Base-by-base conservation (phyloP, 129 eudicot species). In the Glebionis coronaria region DNA sequence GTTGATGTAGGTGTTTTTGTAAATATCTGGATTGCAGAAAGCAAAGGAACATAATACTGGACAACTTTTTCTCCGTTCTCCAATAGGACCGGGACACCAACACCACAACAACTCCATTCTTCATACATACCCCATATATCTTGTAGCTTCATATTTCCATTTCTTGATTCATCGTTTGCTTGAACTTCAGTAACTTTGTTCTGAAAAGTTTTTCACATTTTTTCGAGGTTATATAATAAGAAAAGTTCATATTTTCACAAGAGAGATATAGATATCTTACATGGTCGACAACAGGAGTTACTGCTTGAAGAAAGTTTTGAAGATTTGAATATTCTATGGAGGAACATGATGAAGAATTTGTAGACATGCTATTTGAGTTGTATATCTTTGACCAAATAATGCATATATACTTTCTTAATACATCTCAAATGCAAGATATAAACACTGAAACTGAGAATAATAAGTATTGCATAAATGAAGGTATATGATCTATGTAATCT, bases 91-190 rank as follows among this genome's bases (percentile, higher is more conserved):
- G 79, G 77, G n/a, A 68, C 47, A 29, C 74, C 82, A 40, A 56
- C 70, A 4, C 90, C 87, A 65, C 68, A 84, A 5, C 66, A 70
- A 69, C 90, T 81, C 82, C 90, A 81, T 59, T 84, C 84, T 0
- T 81, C 71, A 3, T 31, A 84, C 47, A 56, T 38, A 9, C 64
- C 70, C 90, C 90, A 84, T 11, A 84, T 42, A 46, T 84, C 86
- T 44, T 69, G 65, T 69, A 69, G 74, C 65, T 56, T 69, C 15
- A 42, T 0, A 14, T 40, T n/a, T 20, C 14, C 31, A 14, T 20
- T 68, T 53, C 14, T 55, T 21, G 50, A 53, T 21, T 38, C 42
- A 1, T 0, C 12, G 0, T 18, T 67, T 13, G 46, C 62, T 67
- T 67, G 4, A 31, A 68, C 21, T 52, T 12, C 12, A 3, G 1